Evolutionary conservation across 2,329 filamentous ascomycete species (phyloP).

Genomic region (Diaporthe sp.): DNA sequence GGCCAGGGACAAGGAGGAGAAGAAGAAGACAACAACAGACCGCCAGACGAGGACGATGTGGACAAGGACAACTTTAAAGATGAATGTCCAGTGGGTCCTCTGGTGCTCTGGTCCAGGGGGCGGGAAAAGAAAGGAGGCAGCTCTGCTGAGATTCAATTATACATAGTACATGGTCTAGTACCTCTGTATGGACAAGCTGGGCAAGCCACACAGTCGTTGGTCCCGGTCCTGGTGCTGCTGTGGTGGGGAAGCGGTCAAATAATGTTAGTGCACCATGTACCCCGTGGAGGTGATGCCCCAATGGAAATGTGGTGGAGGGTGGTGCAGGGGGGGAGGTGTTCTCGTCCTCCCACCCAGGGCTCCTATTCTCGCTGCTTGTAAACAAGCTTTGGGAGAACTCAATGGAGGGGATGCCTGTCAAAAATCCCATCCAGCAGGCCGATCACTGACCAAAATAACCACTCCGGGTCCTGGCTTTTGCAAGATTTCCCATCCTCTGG

Average conservation of each 20-base stretch:
- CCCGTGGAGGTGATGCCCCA: neutral
- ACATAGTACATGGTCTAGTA: neutral
- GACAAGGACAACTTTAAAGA: conserved; percentile 37
- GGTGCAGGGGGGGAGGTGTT: conserved; percentile 1
- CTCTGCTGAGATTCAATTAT: conserved; percentile 31
- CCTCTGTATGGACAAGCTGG: conserved; percentile 7
- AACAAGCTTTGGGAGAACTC: neutral
- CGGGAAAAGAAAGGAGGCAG: conserved; percentile 28
- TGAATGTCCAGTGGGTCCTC: conserved; percentile 32
- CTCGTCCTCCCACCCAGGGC: conserved; percentile 10
- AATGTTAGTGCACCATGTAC: conserved; percentile 1
- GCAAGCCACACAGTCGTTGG: conserved; percentile 14
- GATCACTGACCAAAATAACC: conserved; percentile 19
- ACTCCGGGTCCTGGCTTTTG: neutral
- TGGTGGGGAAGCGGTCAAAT: conserved; percentile 7
- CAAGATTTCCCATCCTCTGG: conserved; percentile 18
- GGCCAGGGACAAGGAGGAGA: conserved; percentile 26
- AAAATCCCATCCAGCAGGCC: neutral
- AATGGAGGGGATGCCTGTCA: conserved; percentile 29
- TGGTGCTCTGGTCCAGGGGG: conserved; percentile 29
- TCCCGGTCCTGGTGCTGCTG: neutral
- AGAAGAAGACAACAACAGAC: conserved; percentile 25
- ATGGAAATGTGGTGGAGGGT: neutral
- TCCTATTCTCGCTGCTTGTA: neutral
- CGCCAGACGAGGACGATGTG: conserved; percentile 12